Conservation (phyloP, 78 protist genomes). For the Emiliania huxleyi region DNA sequence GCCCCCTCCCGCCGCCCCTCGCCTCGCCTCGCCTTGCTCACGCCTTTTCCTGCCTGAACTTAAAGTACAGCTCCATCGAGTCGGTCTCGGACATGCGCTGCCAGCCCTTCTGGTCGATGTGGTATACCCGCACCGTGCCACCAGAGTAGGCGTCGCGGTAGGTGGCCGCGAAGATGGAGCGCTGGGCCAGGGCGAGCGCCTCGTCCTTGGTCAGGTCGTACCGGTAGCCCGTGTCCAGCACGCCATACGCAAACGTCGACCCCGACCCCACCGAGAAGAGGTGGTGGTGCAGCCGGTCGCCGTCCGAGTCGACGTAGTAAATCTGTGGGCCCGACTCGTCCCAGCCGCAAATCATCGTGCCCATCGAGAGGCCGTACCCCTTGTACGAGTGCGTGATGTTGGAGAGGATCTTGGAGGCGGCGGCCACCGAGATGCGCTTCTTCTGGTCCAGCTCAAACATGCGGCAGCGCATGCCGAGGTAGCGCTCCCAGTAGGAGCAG, state of each 20-base stretch:
- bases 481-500: slow-evolving; percentile 97
- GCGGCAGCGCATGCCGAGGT: slow-evolving; percentile 90
- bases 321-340: slow-evolving; percentile 70
- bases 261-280: slow-evolving; percentile 98
- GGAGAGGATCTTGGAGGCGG: slow-evolving; percentile 96
- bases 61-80: not conserved
- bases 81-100: not conserved
- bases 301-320: not conserved
- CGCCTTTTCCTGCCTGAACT: not conserved
- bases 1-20: too few species aligned
- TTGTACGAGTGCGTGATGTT: slow-evolving; percentile 92
- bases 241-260: slow-evolving; percentile 98
- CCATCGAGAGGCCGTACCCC: slow-evolving; percentile 96
- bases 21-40: too few species aligned
- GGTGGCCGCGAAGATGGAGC: slow-evolving; percentile 97
- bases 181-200: slow-evolving; percentile 93
- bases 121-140: slow-evolving; percentile 86
- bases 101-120: slow-evolving; percentile 72
- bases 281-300: slow-evolving; percentile 66
- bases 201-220: slow-evolving; percentile 47
- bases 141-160: slow-evolving; percentile 97
- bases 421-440: slow-evolving; percentile 95
- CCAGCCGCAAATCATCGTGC: slow-evolving; percentile 99
- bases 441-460: slow-evolving; percentile 61
- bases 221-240: slow-evolving; percentile 94